Evolutionary conservation across 2,329 filamentous ascomycete genomes (phyloP).

Genomic region (Monilinia polystroma): DNA sequence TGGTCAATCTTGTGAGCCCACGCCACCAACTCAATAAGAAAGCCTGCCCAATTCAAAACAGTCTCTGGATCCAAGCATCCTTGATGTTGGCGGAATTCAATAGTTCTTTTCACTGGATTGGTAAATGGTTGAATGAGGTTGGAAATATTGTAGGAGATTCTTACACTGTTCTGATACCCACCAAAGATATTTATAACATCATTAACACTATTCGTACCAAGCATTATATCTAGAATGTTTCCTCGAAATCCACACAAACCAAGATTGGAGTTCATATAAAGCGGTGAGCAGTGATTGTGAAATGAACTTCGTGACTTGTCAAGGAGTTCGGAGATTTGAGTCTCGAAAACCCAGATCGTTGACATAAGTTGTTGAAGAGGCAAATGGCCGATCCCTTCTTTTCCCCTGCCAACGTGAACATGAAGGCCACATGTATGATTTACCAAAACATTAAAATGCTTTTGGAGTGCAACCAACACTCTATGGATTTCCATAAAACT

Average conservation of each 20-base stretch:
- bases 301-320: constrained; percentile 12
- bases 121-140: background rate
- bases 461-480: background rate
- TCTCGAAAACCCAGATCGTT: constrained; percentile 36
- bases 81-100: constrained; percentile 34
- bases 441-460: background rate
- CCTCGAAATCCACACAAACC: background rate
- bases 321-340: constrained; percentile 35
- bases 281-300: background rate
- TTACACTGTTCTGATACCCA: background rate
- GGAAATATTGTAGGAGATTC: background rate
- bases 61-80: constrained; percentile 26
- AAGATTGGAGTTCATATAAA: background rate
- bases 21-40: constrained; percentile 2
- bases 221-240: background rate
- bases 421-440: constrained; percentile 36
- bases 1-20: constrained; percentile 10
- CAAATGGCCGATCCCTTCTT: constrained; percentile 27
- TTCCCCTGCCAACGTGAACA: constrained; percentile 39
- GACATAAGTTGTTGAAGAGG: constrained; percentile 37
- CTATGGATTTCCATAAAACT: background rate
- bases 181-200: background rate
- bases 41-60: constrained; percentile 19
- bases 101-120: constrained; percentile 7
- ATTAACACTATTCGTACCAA: background rate